Evolutionary conservation across 2,329 filamentous ascomycete genomes (phyloP).

Genomic region (Trichoderma semiorbis): DNA sequence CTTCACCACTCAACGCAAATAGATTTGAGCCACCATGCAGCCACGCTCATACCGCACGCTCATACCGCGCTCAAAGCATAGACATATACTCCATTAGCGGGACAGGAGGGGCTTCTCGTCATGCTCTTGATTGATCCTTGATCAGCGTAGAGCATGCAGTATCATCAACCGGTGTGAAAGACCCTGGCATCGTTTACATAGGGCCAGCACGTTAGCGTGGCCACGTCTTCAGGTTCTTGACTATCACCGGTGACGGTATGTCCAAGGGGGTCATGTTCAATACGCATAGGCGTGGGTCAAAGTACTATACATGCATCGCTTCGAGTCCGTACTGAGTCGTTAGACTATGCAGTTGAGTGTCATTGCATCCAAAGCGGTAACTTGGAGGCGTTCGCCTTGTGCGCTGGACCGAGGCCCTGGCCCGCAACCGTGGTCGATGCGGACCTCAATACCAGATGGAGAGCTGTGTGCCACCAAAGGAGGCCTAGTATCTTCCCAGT

Average conservation of each 20-base stretch:
- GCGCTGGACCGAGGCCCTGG: background rate
- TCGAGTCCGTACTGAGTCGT: background rate
- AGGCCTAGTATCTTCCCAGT: background rate
- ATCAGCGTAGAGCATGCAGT: background rate
- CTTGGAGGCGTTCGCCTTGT: background rate
- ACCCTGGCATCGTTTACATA: background rate
- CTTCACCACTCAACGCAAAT: background rate
- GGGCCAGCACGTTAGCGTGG: slow-evolving; percentile 4
- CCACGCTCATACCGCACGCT: background rate
- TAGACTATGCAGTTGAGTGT: background rate
- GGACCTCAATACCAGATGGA: background rate
- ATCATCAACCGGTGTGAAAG: background rate
- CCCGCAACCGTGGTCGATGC: slow-evolving; percentile 1
- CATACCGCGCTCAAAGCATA: background rate
- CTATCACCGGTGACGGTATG: background rate
- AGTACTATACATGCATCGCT: background rate
- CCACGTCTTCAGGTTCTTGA: background rate
- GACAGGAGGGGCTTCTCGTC: background rate
- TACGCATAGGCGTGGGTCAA: background rate
- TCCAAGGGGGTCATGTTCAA: background rate
- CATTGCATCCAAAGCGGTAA: background rate
- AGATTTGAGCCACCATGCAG: background rate
- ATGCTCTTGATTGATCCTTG: background rate
- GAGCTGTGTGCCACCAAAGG: background rate
- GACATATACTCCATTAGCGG: background rate